Conservation (phyloP, 345 rosid species). For the Fremontodendron californicum region DNA sequence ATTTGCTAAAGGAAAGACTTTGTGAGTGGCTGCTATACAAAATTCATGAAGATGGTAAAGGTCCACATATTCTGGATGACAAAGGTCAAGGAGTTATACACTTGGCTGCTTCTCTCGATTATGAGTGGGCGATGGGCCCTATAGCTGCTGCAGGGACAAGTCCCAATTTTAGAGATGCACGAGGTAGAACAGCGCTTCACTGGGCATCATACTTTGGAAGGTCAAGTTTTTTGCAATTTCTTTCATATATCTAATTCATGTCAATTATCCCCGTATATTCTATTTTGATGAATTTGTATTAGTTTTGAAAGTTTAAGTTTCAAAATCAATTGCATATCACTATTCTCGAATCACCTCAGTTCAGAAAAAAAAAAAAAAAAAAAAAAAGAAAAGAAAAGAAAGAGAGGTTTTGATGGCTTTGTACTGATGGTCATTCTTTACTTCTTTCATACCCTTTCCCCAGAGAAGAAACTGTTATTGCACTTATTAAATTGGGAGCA, state of each 20-base stretch:
- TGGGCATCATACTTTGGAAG: slow-evolving; percentile 73
- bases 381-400: no score
- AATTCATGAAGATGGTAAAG: slow-evolving; percentile 49
- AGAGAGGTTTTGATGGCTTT: not conserved
- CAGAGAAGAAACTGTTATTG: slow-evolving; percentile 60
- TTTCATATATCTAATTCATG: slow-evolving; percentile 1
- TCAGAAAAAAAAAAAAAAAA: no score
- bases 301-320: not conserved
- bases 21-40: slow-evolving; percentile 47
- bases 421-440: not conserved
- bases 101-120: slow-evolving; percentile 62
- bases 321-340: not conserved
- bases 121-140: slow-evolving; percentile 51
- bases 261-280: not conserved
- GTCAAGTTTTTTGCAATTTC: slow-evolving; percentile 23
- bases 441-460: not conserved
- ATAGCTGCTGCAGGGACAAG: slow-evolving; percentile 47
- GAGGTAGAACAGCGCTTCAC: slow-evolving; percentile 61
- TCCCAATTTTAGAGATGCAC: slow-evolving; percentile 56
- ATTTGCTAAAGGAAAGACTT: slow-evolving; percentile 47
- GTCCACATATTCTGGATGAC: slow-evolving; percentile 41
- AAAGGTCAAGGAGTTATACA: slow-evolving; percentile 64
- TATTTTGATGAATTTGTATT: not conserved
- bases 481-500: slow-evolving; percentile 49
- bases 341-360: not conserved